A percentile compares a stretch with the other conserved stretches of the same genome.
These are phyloP conservation scores for Fonsecaea multimorphosa DNA, from an alignment of 2,329 filamentous ascomycete species.

Conservation along the genomic window DNA sequence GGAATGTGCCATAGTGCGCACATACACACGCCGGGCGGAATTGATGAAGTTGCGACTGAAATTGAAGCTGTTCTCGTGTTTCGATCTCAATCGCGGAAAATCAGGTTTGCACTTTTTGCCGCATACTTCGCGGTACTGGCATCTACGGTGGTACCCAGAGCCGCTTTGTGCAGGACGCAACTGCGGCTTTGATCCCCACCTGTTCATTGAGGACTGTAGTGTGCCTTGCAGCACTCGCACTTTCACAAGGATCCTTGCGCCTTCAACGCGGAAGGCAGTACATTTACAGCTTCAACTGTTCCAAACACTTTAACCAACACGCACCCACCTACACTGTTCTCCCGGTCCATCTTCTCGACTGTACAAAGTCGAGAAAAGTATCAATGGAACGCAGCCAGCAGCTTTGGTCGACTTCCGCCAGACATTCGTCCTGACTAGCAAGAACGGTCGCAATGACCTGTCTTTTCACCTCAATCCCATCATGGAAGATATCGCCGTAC, in stretches of 20 bases:
- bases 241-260: background rate
- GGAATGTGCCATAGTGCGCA: slow-evolving; percentile 24
- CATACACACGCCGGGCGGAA: background rate
- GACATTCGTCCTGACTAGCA: slow-evolving; percentile 37
- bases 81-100: slow-evolving; percentile 8
- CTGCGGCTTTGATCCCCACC: background rate
- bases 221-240: slow-evolving; percentile 9
- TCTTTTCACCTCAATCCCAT: slow-evolving; percentile 24
- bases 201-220: background rate
- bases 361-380: slow-evolving; percentile 25
- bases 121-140: background rate
- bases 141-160: background rate
- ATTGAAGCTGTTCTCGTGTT: background rate
- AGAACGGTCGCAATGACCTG: slow-evolving; percentile 38
- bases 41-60: background rate
- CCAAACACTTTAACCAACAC: background rate
- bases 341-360: slow-evolving; percentile 19
- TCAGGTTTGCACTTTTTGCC: slow-evolving; percentile 7
- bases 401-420: slow-evolving; percentile 30
- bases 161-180: background rate
- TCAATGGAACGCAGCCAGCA: slow-evolving; percentile 35
- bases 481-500: slow-evolving; percentile 45
- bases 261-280: background rate
- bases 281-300: background rate
- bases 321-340: background rate